Base-by-base conservation (phyloP, 768 basidiomycete genomes). In the Candolleomyces aberdarensis region DNA sequence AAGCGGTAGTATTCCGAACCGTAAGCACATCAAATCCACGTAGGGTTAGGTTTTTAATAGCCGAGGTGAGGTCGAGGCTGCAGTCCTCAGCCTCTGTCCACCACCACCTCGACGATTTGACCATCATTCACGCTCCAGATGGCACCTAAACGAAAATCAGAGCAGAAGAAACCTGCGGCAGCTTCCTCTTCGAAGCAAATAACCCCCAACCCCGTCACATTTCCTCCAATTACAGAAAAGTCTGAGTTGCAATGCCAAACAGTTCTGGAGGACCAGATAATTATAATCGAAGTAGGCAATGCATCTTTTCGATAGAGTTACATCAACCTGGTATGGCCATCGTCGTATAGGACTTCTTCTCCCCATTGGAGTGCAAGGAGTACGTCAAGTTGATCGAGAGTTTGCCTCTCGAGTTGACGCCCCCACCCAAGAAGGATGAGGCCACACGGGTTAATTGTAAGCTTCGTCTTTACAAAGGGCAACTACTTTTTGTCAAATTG, bases 341-440 rank as follows among this genome's bases (percentile, higher is more conserved):
- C 43, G 46, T 8, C 8, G 15, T 10, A 8, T 41, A 90, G 88
- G 76, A 82, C 51, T 72, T 88, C 39, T 72, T 89, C 41, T 80
- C 84, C 55, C 73, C 79, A 0, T 77, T 77, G 57, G 88, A 91
- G 72, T 91, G 89, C 74, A 84, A 82, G 64, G 62, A 73, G 8
- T 87, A 80, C 65, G 75, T 83, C 36, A 78, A 81, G 59, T 85
- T 88, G 72, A 83, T 90, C 57, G 83, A 87, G 56, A 69, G 65
- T 41, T 76, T 86, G 15, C 83, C 84, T 22, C 76, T 89, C 14
- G 85, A 87, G 64, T 78, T 88, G 3, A 87, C 87, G 0, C 87
- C 86, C 11, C 85, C 88, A 3, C 86, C 86, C 75, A 89, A 88
- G 71, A 77, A 79, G 60, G 90, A 87, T 9, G 88, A 91, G 68